Conservation (phyloP, 2,329 filamentous ascomycete genomes). For the Parafenestella ontariensis region DNA sequence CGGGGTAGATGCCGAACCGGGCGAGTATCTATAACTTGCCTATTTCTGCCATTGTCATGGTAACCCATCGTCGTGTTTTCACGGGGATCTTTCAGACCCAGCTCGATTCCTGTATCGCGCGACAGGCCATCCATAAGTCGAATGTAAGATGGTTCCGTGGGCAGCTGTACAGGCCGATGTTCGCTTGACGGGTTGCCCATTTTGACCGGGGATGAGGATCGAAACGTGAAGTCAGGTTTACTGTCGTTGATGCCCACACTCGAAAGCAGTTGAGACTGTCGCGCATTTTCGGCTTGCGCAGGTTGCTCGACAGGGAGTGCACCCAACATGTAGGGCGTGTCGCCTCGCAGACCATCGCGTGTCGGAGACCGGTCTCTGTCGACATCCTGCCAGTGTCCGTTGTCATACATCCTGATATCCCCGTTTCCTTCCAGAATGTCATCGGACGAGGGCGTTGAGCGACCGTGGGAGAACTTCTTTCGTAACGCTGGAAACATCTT, state of each 20-base stretch:
- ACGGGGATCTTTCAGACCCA: constrained; percentile 40
- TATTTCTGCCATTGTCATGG: background rate
- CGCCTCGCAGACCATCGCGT: constrained; percentile 5
- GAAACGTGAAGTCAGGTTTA: constrained; percentile 25
- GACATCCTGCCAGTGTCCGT: constrained; percentile 13
- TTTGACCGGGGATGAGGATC: constrained; percentile 25
- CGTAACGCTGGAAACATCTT: constrained; percentile 32
- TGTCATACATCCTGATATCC: constrained; percentile 22
- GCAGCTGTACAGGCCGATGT: constrained; percentile 14
- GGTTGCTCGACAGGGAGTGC: constrained; percentile 25
- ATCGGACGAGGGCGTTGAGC: constrained; percentile 5
- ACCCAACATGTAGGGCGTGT: constrained; percentile 33
- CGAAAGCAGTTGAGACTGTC: constrained; percentile 5
- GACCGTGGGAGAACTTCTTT: constrained; percentile 27
- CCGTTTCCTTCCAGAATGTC: background rate
- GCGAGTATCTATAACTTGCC: constrained; percentile 6
- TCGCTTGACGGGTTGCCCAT: background rate
- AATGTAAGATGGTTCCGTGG: constrained; percentile 38
- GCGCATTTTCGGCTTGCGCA: background rate
- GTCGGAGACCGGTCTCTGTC: background rate
- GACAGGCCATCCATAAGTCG: constrained; percentile 40
- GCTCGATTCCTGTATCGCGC: constrained; percentile 26
- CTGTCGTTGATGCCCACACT: constrained; percentile 11
- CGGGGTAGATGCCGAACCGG: background rate
- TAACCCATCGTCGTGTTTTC: background rate